A percentile compares a stretch with the other conserved stretches of the same genome.
Conservation (phyloP, 768 basidiomycete genomes). For the Ramaria sp. region DNA sequence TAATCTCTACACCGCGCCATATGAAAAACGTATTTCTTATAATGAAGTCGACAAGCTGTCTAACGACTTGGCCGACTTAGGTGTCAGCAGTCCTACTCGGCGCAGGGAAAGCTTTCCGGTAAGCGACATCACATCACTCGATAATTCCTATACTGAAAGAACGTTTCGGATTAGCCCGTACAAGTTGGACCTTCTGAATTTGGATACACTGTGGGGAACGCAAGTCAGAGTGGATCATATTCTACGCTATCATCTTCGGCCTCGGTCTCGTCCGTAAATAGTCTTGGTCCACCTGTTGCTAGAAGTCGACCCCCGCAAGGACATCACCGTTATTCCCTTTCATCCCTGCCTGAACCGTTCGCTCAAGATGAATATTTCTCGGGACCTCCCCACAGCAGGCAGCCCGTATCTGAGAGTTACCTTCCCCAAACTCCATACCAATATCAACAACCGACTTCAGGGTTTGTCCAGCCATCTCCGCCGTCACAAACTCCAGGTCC, state of each 20-base stretch:
- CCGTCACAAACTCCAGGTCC: constrained; percentile 17
- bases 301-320: background rate
- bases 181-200: constrained; percentile 6
- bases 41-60: constrained; percentile 43
- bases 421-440: constrained; percentile 15
- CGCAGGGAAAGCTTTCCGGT: constrained; percentile 54
- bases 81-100: constrained; percentile 33
- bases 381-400: background rate
- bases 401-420: background rate
- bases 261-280: constrained; percentile 7
- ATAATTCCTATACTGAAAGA: background rate
- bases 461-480: constrained; percentile 19
- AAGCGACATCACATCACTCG: constrained; percentile 17
- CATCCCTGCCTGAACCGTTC: background rate
- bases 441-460: constrained; percentile 10
- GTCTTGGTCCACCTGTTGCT: background rate
- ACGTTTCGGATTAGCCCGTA: background rate
- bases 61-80: constrained; percentile 57
- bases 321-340: constrained; percentile 1
- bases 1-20: constrained; percentile 65
- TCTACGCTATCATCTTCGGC: constrained; percentile 9
- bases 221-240: constrained; percentile 1
- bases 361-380: background rate
- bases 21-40: constrained; percentile 37
- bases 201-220: constrained; percentile 1